These are phyloP conservation scores for Chrysophaeum taylorii DNA, from an alignment of 352 stramenopile genomes.

Conservation along the genomic window DNA sequence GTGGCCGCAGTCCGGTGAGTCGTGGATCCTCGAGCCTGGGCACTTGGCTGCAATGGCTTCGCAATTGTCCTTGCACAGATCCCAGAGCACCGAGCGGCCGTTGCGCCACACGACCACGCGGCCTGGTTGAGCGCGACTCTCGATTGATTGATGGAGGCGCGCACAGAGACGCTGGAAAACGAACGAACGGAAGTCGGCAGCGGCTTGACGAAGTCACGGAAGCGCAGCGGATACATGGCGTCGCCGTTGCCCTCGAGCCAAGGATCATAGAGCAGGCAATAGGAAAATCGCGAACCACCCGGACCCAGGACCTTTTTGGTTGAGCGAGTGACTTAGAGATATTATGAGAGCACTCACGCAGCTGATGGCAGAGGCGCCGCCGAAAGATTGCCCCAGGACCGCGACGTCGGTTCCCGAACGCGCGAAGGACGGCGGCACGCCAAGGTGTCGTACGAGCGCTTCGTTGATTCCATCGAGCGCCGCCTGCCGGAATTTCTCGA, in stretches of 20 bases:
- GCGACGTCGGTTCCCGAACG: background rate
- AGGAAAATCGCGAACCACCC: background rate
- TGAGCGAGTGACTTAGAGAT: too few species aligned
- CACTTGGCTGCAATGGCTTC: background rate
- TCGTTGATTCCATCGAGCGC: background rate
- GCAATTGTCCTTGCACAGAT: background rate
- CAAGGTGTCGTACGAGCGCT: background rate
- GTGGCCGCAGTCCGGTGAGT: background rate
- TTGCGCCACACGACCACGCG: background rate
- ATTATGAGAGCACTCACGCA: too few species aligned
- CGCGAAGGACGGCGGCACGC: background rate
- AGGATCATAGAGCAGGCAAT: background rate
- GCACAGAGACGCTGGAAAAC: background rate
- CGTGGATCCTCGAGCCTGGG: background rate
- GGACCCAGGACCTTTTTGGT: too few species aligned
- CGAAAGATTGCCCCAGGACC: conserved; percentile 5
- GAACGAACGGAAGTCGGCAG: background rate
- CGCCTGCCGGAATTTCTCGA: too few species aligned
- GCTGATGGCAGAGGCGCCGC: background rate
- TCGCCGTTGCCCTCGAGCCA: conserved; percentile 2
- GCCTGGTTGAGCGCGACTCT: too few species aligned
- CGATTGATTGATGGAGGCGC: too few species aligned
- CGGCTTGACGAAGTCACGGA: background rate
- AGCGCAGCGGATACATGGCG: background rate
- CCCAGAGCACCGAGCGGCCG: background rate